Base-by-base conservation (phyloP, 2,329 filamentous ascomycete species). In the Hysterium pulicare region DNA sequence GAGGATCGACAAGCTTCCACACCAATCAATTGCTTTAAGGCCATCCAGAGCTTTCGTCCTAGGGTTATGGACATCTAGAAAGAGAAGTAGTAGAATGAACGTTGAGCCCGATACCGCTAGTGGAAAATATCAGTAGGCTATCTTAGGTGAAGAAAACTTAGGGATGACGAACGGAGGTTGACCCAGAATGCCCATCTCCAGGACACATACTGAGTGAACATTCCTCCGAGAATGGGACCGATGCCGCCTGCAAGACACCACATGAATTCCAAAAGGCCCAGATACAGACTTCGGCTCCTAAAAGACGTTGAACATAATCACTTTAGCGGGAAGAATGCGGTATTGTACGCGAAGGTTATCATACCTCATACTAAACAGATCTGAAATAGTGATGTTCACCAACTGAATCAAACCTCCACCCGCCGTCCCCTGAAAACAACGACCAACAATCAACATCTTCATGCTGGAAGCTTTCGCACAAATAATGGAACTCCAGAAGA, bases 41-140 rank as follows among this genome's bases (percentile, higher is more conserved):
- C 76, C 77, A 1, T 71, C 56, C 2, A 58, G 13, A 33, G 79
- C 62, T 0, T 66, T 68, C 0, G 77, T 80, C 20, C 70, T 66
- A 4, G 77, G 75, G 38, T 79, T 78, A 46, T 79, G 72, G 11
- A 80, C 71, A 46, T 81, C 73, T 22, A 82, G 61, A 46, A 74
- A 77, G 20, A 78, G 49, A 2, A 78, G 40, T 3, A 81, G 62
- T 0, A 81, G 61, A 3, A 73, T 21, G 20, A 78, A 73, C 0
- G 76, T 71, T 0, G 69, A 54, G 1, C 71, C 76, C 23, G 67
- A 71, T 19, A 79, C 68, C 0, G 77, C 77, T 1, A 74, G n/a
- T n/a, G n/a, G n/a, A 69, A 16, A 16, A 31, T 13, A 31, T 31
- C 13, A 31, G 28, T 31, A n/a, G n/a, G n/a, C n/a, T 31, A 31